A percentile compares a stretch with the other conserved stretches of the same genome.
Evolutionary conservation across 495 filamentous ascomycete genomes (phyloP).

Genomic region (Pseudevernia furfuracea): DNA sequence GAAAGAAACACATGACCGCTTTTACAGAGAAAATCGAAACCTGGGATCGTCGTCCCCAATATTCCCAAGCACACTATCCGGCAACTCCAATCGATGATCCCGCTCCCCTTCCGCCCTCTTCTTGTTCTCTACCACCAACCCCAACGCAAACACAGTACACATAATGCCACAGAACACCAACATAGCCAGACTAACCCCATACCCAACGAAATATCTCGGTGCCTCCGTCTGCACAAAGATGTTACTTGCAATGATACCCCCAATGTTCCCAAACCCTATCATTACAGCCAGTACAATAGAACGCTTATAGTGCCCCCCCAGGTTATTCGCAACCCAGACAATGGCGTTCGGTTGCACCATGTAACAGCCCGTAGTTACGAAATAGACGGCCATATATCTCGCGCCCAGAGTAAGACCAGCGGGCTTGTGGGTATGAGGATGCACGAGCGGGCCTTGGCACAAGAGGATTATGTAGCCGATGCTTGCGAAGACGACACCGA

Average conservation of each 20-base stretch:
- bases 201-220: background rate
- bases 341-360: conserved; percentile 55
- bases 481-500: conserved; percentile 59
- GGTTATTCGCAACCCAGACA: conserved; percentile 64
- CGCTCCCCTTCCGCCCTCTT: too few species aligned
- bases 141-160: too few species aligned
- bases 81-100: too few species aligned
- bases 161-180: too few species aligned
- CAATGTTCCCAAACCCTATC: conserved; percentile 66
- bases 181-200: background rate
- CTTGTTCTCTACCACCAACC: too few species aligned
- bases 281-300: conserved; percentile 67
- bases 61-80: too few species aligned
- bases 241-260: conserved; percentile 18
- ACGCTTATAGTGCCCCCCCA: conserved; percentile 63
- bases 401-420: too few species aligned
- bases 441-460: too few species aligned
- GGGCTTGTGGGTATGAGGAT: too few species aligned
- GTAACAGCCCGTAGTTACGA: conserved; percentile 51
- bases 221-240: background rate
- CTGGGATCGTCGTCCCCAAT: too few species aligned
- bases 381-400: conserved; percentile 40
- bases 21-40: too few species aligned
- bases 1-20: too few species aligned
- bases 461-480: conserved; percentile 50